Percentiles rank a stretch among this genome's conserved stretches.
Conservation (phyloP, 1,284 basidiomycete species). For the Fomes fomentarius region DNA sequence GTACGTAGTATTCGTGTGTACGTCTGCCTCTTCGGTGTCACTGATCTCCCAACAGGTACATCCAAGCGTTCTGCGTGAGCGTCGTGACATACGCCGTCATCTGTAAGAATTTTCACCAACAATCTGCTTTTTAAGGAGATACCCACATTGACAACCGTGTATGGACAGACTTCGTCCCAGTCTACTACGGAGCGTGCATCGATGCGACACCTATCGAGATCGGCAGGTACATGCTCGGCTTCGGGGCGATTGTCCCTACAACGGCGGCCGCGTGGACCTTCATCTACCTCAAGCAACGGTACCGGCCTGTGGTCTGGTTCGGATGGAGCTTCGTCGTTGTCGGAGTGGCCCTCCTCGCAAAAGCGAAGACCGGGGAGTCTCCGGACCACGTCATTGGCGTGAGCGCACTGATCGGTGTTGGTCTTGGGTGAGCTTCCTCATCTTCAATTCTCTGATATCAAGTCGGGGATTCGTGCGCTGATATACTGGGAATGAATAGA, state of each 20-base stretch:
- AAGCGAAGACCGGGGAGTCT: not conserved
- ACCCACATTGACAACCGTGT: no score
- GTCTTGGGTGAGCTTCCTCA: not conserved
- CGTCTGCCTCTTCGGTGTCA: no score
- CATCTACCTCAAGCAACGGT: not conserved
- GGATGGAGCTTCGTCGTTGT: not conserved
- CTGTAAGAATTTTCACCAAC: not conserved
- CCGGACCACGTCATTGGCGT: not conserved
- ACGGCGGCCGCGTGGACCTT: not conserved
- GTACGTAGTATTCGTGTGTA: not conserved
- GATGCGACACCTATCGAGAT: not conserved
- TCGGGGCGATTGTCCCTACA: not conserved
- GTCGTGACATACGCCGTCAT: not conserved
- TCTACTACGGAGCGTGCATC: not conserved
- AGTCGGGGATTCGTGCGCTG: no score
- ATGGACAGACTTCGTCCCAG: not conserved
- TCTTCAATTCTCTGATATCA: not conserved
- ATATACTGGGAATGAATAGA: no score
- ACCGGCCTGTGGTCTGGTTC: not conserved
- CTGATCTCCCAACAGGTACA: not conserved
- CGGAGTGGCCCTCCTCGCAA: not conserved
- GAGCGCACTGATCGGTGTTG: not conserved
- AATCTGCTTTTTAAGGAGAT: no score
- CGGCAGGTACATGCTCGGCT: not conserved
- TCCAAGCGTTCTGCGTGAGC: not conserved